Evolutionary conservation across 2,329 filamentous ascomycete genomes (phyloP).

Genomic region (Penicillium sp.): DNA sequence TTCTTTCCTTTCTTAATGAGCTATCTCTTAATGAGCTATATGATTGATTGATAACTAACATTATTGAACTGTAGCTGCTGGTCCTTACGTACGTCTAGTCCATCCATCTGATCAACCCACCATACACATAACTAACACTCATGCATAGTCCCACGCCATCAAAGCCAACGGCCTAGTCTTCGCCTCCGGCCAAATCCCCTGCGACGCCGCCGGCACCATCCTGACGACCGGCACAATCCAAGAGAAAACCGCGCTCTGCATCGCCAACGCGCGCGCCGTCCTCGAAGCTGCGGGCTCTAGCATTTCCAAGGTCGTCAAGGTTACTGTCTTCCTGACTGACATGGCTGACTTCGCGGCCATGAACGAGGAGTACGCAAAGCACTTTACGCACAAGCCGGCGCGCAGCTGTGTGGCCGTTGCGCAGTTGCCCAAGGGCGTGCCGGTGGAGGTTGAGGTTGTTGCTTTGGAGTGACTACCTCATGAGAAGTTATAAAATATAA

Average conservation of each 20-base stretch:
- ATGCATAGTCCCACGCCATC: conserved; percentile 54
- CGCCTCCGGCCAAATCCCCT: conserved; percentile 73
- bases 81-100: conserved; percentile 41
- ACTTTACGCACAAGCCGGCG: conserved; percentile 63
- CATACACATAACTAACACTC: background rate
- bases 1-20: conserved; percentile 10
- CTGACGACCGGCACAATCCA: conserved; percentile 62
- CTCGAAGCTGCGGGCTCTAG: conserved; percentile 47
- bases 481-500: background rate
- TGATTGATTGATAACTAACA: conserved; percentile 1
- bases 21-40: too few relatives aligned
- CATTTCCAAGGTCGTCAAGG: conserved; percentile 68
- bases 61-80: conserved; percentile 28
- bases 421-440: conserved; percentile 60
- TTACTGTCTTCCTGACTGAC: conserved; percentile 82
- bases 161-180: conserved; percentile 65
- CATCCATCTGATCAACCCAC: background rate
- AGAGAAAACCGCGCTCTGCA: conserved; percentile 67
- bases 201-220: conserved; percentile 54
- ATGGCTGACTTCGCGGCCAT: conserved; percentile 85
- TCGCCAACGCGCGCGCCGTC: conserved; percentile 78
- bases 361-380: conserved; percentile 69
- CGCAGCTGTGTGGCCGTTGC: conserved; percentile 61
- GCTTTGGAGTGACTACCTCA: conserved; percentile 42
- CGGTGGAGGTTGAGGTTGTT: conserved; percentile 64